Evolutionary conservation across 2,329 filamentous ascomycete genomes (phyloP).

Genomic region (Onygena corvina): DNA sequence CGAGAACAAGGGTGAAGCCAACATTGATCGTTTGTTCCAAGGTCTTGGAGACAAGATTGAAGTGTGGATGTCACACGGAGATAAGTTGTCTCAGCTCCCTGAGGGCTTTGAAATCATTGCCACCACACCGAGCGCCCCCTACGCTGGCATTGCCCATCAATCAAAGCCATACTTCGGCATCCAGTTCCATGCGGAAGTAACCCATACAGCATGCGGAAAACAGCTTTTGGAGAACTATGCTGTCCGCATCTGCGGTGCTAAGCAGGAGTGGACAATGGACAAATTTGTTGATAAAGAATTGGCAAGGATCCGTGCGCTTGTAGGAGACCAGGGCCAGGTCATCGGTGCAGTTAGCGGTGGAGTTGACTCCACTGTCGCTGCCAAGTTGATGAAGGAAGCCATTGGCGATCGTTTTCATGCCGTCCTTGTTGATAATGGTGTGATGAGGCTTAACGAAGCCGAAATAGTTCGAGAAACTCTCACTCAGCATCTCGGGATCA

Average conservation of each 20-base stretch:
- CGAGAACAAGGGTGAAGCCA: slow-evolving; percentile 29
- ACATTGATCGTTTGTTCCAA: slow-evolving; percentile 64
- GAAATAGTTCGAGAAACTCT: slow-evolving; percentile 69
- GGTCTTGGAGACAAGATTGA: slow-evolving; percentile 59
- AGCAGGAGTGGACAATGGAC: slow-evolving; percentile 71
- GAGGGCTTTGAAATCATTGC: slow-evolving; percentile 62
- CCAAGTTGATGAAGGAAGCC: slow-evolving; percentile 72
- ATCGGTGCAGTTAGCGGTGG: slow-evolving; percentile 70
- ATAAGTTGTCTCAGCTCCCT: slow-evolving; percentile 68
- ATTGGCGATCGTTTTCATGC: slow-evolving; percentile 79
- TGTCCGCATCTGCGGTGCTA: slow-evolving; percentile 65
- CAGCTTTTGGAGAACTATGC: slow-evolving; percentile 72
- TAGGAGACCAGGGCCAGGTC: slow-evolving; percentile 72
- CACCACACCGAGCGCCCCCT: slow-evolving; percentile 62
- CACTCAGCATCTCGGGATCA: slow-evolving; percentile 68
- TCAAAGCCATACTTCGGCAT: slow-evolving; percentile 59
- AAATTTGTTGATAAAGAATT: slow-evolving; percentile 76
- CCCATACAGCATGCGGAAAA: slow-evolving; percentile 53
- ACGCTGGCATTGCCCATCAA: slow-evolving; percentile 56
- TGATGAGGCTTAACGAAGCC: slow-evolving; percentile 78
- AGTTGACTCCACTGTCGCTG: slow-evolving; percentile 80
- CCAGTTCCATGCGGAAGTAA: slow-evolving; percentile 84
- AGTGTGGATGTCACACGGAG: slow-evolving; percentile 79
- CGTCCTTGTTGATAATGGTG: slow-evolving; percentile 72
- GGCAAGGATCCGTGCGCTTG: slow-evolving; percentile 62